These are phyloP conservation scores for Chaetomiaceae sp. DNA, from an alignment of 2,329 filamentous ascomycete genomes.

Conservation along the genomic window DNA sequence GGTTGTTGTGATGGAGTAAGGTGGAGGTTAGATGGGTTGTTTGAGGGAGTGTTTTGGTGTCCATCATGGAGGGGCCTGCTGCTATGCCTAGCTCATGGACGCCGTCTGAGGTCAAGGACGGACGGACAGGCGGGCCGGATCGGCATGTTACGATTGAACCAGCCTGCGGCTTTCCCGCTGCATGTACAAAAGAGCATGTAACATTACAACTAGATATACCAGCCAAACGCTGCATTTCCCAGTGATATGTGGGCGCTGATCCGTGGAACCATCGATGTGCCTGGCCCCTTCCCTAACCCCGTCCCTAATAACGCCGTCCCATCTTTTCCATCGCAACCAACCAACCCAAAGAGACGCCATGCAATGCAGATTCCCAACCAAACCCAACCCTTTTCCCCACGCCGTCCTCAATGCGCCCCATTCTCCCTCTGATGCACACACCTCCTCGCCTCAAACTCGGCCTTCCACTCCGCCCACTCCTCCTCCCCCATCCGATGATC, in stretches of 20 bases:
- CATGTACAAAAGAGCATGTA: slow-evolving; percentile 28
- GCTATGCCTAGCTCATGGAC: slow-evolving; percentile 9
- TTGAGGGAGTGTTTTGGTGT: neutral
- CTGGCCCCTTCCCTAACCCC: too few species aligned
- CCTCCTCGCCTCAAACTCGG: slow-evolving; percentile 31
- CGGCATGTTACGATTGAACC: slow-evolving; percentile 18
- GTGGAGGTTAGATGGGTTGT: neutral
- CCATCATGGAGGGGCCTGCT: slow-evolving; percentile 7
- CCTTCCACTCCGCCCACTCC: slow-evolving; percentile 53
- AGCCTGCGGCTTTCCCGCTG: slow-evolving; percentile 17
- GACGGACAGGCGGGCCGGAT: slow-evolving; percentile 9
- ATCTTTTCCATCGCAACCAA: neutral
- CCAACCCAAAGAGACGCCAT: neutral
- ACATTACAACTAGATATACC: slow-evolving; percentile 25
- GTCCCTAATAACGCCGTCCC: slow-evolving; percentile 1
- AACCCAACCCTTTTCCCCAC: too few species aligned
- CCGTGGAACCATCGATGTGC: too few species aligned
- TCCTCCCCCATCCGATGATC: slow-evolving; percentile 74
- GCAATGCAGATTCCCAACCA: too few species aligned
- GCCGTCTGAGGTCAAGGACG: neutral
- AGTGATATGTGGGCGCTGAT: neutral
- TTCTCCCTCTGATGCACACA: slow-evolving; percentile 36
- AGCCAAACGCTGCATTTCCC: neutral
- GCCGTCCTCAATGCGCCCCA: slow-evolving; percentile 9
- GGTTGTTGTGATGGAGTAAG: slow-evolving; percentile 84